phyloP scores from a whole-genome alignment of 192 early-diverging fungal species.

The Chytriomyces sp. region DNA sequence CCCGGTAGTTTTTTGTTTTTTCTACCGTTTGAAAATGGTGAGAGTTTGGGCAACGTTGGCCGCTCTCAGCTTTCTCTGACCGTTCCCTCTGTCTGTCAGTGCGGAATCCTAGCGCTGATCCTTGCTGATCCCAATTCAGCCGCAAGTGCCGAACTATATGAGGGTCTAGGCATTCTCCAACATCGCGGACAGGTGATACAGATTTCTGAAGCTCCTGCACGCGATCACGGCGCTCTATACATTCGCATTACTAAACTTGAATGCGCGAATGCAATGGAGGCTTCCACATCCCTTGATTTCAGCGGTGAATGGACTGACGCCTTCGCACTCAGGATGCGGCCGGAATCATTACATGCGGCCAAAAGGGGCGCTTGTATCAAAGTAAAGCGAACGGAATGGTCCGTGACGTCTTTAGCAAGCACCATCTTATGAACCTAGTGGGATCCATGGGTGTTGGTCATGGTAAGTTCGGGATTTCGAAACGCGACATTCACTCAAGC shows the following conservation, averaged over 20 bases:
- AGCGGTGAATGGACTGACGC: neutral
- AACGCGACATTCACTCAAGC: slow-evolving; percentile 38
- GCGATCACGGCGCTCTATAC: neutral
- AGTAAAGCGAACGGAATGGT: slow-evolving; percentile 99
- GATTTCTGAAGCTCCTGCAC: too few species aligned
- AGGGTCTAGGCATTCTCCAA: slow-evolving; percentile 92
- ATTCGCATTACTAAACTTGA: neutral
- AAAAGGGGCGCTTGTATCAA: slow-evolving; percentile 95
- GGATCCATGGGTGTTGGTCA: slow-evolving; percentile 96
- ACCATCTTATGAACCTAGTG: slow-evolving; percentile 73
- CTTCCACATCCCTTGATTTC: neutral
- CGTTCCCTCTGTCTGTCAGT: too few species aligned
- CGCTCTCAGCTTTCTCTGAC: too few species aligned
- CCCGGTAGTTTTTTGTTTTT: too few species aligned
- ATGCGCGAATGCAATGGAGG: neutral
- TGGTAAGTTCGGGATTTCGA: too few species aligned
- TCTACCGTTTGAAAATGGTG: too few species aligned
- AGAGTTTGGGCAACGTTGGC: too few species aligned
- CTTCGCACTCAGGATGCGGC: slow-evolving; percentile 85
- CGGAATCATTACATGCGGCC: slow-evolving; percentile 96
- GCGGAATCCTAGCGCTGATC: slow-evolving; percentile 31
- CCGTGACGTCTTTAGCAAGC: slow-evolving; percentile 89
- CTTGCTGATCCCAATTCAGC: slow-evolving; percentile 30
- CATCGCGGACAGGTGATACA: slow-evolving; percentile 93
- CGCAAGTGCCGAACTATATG: slow-evolving; percentile 87